Evolutionary conservation across 345 rosid species (phyloP).

Genomic region (Brassica cretica): DNA sequence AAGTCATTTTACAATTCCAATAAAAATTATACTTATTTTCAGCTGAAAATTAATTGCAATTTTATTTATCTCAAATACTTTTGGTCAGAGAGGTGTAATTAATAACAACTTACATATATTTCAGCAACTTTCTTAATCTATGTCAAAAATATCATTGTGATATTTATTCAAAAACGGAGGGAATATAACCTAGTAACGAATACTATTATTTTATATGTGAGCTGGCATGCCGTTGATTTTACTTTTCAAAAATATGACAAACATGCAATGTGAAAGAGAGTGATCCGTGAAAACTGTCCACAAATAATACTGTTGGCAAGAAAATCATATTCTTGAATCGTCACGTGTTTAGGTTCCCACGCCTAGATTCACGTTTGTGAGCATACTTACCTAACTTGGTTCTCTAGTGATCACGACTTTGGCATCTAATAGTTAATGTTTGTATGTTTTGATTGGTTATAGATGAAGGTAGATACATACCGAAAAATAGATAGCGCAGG

Average conservation of each 20-base stretch:
- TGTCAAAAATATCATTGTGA: too few relatives aligned
- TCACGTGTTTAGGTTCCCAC: neutral
- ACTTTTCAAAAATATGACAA: neutral
- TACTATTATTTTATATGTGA: neutral
- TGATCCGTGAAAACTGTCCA: neutral
- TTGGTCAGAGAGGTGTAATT: too few relatives aligned
- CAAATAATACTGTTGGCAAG: neutral
- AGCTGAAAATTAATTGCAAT: too few relatives aligned
- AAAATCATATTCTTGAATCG: neutral
- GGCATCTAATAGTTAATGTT: neutral
- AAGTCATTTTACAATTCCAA: too few relatives aligned
- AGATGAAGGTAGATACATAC: slow-evolving; percentile 40
- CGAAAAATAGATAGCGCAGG: slow-evolving; percentile 55
- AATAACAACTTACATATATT: too few relatives aligned
- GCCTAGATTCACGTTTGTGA: neutral
- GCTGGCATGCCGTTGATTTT: neutral
- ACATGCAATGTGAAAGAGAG: neutral
- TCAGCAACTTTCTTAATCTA: too few relatives aligned
- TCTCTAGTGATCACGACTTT: neutral
- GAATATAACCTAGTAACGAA: neutral
- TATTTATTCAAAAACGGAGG: too few relatives aligned
- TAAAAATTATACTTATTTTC: too few relatives aligned
- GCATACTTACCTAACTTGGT: neutral
- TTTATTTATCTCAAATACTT: too few relatives aligned
- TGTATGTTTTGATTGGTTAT: neutral